Conservation (phyloP, 2,329 filamentous ascomycete species). For the Elsinoe batatas region DNA sequence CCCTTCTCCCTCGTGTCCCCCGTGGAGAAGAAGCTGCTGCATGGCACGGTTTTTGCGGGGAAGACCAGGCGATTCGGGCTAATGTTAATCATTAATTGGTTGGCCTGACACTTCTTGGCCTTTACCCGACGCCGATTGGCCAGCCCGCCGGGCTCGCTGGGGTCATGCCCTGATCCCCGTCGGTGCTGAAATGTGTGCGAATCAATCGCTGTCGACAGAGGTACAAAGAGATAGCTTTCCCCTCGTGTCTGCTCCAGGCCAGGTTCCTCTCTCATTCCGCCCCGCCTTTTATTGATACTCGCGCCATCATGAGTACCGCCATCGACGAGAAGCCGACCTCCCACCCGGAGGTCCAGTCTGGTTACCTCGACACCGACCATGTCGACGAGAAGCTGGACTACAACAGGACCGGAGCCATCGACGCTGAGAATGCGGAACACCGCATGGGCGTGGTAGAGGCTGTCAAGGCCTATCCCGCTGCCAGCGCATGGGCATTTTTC, state of each 20-base stretch:
- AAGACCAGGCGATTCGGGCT: too few species aligned
- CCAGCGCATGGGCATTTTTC: slow-evolving; percentile 46
- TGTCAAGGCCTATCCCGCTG: slow-evolving; percentile 43
- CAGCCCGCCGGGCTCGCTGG: too few species aligned
- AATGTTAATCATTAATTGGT: too few species aligned
- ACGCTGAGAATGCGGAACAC: slow-evolving; percentile 47
- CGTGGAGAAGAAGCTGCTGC: too few species aligned
- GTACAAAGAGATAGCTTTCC: neutral
- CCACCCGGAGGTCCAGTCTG: slow-evolving; percentile 3
- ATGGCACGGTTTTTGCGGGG: too few species aligned
- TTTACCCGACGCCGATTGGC: too few species aligned
- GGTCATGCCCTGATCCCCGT: neutral
- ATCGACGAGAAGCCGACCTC: slow-evolving; percentile 12
- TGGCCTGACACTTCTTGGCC: too few species aligned
- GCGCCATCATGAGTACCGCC: slow-evolving; percentile 9
- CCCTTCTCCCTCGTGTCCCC: too few species aligned
- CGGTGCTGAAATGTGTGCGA: neutral
- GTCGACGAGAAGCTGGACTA: slow-evolving; percentile 19
- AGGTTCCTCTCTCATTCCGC: neutral
- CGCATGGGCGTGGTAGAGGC: slow-evolving; percentile 41
- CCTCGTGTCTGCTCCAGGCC: neutral
- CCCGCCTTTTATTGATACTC: slow-evolving; percentile 9
- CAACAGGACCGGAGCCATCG: slow-evolving; percentile 44
- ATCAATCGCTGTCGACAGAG: neutral
- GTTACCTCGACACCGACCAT: slow-evolving; percentile 12